Base-by-base conservation (phyloP, 2,329 filamentous ascomycete genomes). In the Graphium sp. region DNA sequence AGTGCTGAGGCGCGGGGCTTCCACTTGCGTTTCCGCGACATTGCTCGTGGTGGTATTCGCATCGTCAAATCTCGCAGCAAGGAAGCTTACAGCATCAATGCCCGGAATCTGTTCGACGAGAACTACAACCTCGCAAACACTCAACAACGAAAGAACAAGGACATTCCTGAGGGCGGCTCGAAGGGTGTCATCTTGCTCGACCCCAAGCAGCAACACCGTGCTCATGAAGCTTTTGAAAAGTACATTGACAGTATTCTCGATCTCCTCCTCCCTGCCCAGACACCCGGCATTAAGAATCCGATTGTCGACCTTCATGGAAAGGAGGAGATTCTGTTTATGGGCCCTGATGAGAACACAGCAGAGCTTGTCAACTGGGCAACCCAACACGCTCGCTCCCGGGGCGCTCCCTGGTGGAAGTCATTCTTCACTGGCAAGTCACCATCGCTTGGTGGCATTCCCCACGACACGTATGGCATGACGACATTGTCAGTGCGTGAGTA, bases 391-490 rank as follows among this genome's bases (percentile, higher is more conserved):
- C 73, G 83, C 29, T 60, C 61, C 35, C 75, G 89, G 41, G 84
- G 84, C 25, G 89, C 89, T 5, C 83, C 84, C 17, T 98, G 87
- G 83, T 98, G 89, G 89, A 98, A 98, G 65, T 98, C 89, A 0
- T 98, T 98, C 70, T 98, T 98, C 66, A 98, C 89, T 3, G 89
- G 89, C 46, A 98, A 98, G 66, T 93, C 83, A 41, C 89, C 84
- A 30, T 89, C 80, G 54, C 68, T 98, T 10, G 89, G 89, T 37
- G 89, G 89, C 47, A 98, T 98, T 41, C 89, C 89, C 21, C 89
- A 98, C 53, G 89, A 98, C 50, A 58, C 64, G 22, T 98, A 98
- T 47, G 89, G 89, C 43, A 98, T 98, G 89, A 98, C 89, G 1
- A 95, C 89, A 1, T 58, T 95, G 32, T 94, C 85, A 5, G 87